These are phyloP conservation scores for Neurospora intermedia DNA, from an alignment of 495 filamentous ascomycete species.

Conservation along the genomic window DNA sequence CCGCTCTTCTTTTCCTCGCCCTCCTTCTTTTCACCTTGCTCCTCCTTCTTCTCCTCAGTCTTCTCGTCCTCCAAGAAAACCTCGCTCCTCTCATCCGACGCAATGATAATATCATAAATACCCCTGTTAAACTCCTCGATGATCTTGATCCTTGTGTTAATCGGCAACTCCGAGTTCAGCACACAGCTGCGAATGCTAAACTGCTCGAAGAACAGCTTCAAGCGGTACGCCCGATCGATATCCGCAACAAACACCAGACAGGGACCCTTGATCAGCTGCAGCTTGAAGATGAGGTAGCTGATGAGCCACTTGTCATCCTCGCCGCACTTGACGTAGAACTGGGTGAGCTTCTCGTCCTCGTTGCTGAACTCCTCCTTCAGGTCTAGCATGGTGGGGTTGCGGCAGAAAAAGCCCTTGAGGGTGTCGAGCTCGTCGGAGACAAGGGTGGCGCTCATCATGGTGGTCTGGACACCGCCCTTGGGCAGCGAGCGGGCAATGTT, in stretches of 20 bases:
- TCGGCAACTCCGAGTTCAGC: conserved; percentile 87
- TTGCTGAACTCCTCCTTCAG: conserved; percentile 59
- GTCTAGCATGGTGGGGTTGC: conserved; percentile 64
- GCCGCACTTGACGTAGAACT: conserved; percentile 81
- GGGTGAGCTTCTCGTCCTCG: conserved; percentile 61
- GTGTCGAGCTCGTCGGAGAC: conserved; percentile 77
- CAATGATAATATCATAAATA: conserved; percentile 89
- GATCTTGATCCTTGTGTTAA: conserved; percentile 85
- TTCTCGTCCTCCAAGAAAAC: conserved; percentile 54
- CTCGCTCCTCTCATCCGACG: conserved; percentile 78
- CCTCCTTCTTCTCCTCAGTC: conserved; percentile 19
- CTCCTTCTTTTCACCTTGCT: conserved; percentile 13
- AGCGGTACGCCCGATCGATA: conserved; percentile 83
- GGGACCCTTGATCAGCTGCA: conserved; percentile 90
- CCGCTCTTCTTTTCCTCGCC: conserved; percentile 6
- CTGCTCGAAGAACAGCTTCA: conserved; percentile 94
- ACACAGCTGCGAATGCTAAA: conserved; percentile 92
- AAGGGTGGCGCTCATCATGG: conserved; percentile 87
- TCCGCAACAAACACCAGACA: conserved; percentile 90
- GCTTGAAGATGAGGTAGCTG: conserved; percentile 86
- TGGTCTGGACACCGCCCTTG: conserved; percentile 70
- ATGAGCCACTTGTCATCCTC: conserved; percentile 98
- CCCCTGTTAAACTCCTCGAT: conserved; percentile 84
- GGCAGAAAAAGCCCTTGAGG: conserved; percentile 77
- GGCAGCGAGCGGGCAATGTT: conserved; percentile 64